Base-by-base conservation (phyloP, 1,139 yeast genomes). In the Blastobotrys arbuscula region DNA sequence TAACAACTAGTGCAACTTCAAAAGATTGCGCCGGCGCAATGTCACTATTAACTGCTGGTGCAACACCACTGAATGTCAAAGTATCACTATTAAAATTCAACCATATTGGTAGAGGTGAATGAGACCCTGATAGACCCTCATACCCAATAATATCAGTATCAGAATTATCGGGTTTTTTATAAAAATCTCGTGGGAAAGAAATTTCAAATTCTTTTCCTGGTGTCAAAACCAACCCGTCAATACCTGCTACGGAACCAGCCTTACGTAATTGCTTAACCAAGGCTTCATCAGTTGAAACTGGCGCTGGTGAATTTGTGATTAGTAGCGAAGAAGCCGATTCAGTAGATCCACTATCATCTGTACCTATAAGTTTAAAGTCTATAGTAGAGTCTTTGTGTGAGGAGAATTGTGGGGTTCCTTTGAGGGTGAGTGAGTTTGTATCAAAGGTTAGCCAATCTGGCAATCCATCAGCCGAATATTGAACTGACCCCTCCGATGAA, bases 41-140 rank as follows among this genome's bases (percentile, higher is more conserved):
- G 12, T 77, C 74, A 1, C 96, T 85, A 56, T 85, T 83, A 28
- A 86, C 87, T 8, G 84, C 71, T 3, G 99, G 99, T 0, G 96
- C 92, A 1, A 82, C 81, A 37, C 99, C 99, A 37, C 80, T 73
- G 64, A 89, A 90, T n/a, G 84, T 75, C 54, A 86, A 68, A 3
- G 66, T 53, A 48, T 70, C 72, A 38, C 72, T 69, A 9, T 81
- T 64, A 62, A 90, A 92, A 49, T 68, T 65, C 47, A 89, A 71
- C 98, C 98, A 92, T 59, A 79, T 82, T 23, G 99, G 98, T 48
- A 92, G 74, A 1, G 98, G 94, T 1, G 96, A 77, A 62, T 92
- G 79, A 62, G 87, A 87, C 19, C 74, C 71, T 18, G 92, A 79
- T 55, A 86, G 77, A n/a, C 96, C 96, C 60, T 86, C 85, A 68